phyloP scores from a whole-genome alignment of 495 filamentous ascomycete genomes.

The Aspergillus olivimuriae region DNA sequence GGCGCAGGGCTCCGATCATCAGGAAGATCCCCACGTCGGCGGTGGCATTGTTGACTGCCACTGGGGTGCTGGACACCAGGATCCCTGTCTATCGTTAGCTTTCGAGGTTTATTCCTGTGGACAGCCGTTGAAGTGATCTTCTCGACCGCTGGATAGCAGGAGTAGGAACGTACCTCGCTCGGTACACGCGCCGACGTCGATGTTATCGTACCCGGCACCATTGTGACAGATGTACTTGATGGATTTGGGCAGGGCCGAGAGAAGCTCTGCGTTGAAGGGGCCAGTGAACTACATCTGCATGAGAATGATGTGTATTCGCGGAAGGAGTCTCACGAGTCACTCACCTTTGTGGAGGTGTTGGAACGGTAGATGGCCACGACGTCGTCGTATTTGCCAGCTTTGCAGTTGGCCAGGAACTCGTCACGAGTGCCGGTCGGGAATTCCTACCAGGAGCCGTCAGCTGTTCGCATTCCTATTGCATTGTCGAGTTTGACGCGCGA shows the following conservation, averaged over 20 bases:
- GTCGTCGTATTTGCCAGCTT: constrained; percentile 49
- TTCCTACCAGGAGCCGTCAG: constrained; percentile 33
- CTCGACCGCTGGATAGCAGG: no score
- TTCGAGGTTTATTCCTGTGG: no score
- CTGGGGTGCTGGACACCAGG: constrained; percentile 60
- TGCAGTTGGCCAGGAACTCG: constrained; percentile 47
- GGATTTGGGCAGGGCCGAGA: constrained; percentile 54
- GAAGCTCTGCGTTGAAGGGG: constrained; percentile 52
- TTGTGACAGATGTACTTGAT: constrained; percentile 80
- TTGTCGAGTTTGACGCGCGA: not conserved
- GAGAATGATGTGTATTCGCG: no score
- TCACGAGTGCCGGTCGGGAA: constrained; percentile 45
- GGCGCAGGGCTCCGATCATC: constrained; percentile 62
- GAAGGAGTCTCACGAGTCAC: no score
- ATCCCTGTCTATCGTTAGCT: no score
- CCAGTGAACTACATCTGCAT: constrained; percentile 54
- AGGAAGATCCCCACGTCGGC: constrained; percentile 68
- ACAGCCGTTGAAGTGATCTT: no score
- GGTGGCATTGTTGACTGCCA: constrained; percentile 63
- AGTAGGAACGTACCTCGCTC: constrained; percentile 41
- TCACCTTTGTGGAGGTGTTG: constrained; percentile 51
- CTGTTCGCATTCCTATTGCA: not conserved
- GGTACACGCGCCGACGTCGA: constrained; percentile 66
- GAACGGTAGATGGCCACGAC: constrained; percentile 54
- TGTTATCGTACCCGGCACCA: constrained; percentile 80